These are phyloP conservation scores for Colletotrichum melonis DNA, from an alignment of 2,329 filamentous ascomycete species.

Conservation along the genomic window DNA sequence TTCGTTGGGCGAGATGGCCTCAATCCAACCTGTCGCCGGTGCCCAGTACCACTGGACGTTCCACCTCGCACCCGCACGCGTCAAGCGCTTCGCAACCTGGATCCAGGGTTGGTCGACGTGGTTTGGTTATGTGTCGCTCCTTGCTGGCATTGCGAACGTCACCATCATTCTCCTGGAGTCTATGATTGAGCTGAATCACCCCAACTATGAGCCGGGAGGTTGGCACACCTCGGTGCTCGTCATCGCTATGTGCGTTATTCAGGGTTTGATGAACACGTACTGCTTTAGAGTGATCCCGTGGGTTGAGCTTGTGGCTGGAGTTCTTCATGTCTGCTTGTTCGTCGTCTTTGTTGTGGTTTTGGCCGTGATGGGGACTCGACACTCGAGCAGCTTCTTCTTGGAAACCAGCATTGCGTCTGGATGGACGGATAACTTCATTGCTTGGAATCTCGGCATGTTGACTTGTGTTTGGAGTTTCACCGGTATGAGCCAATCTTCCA, in stretches of 20 bases:
- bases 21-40: slow-evolving; percentile 11
- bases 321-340: slow-evolving; percentile 10
- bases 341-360: slow-evolving; percentile 10
- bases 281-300: slow-evolving; percentile 9
- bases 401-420: slow-evolving; percentile 4
- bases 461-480: slow-evolving; percentile 21
- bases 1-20: slow-evolving; percentile 15
- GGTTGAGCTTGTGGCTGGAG: slow-evolving; percentile 8
- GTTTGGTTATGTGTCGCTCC: slow-evolving; percentile 7
- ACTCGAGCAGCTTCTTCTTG: slow-evolving; percentile 1
- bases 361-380: neutral
- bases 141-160: slow-evolving; percentile 1
- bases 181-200: slow-evolving; percentile 8
- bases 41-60: slow-evolving; percentile 15
- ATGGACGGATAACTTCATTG: slow-evolving; percentile 13
- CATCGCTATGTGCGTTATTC: slow-evolving; percentile 8
- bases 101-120: slow-evolving; percentile 14
- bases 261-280: slow-evolving; percentile 18
- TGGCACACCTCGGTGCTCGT: slow-evolving; percentile 18
- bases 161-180: slow-evolving; percentile 1
- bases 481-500: neutral
- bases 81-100: slow-evolving; percentile 8
- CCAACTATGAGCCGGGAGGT: neutral
- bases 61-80: neutral
- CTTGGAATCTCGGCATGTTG: slow-evolving; percentile 12